A percentile compares a stretch with the other conserved stretches of the same genome.
These are phyloP conservation scores for Psophocarpus tetragonolobus DNA, from an alignment of 306 rosid genomes.

Conservation along the genomic window DNA sequence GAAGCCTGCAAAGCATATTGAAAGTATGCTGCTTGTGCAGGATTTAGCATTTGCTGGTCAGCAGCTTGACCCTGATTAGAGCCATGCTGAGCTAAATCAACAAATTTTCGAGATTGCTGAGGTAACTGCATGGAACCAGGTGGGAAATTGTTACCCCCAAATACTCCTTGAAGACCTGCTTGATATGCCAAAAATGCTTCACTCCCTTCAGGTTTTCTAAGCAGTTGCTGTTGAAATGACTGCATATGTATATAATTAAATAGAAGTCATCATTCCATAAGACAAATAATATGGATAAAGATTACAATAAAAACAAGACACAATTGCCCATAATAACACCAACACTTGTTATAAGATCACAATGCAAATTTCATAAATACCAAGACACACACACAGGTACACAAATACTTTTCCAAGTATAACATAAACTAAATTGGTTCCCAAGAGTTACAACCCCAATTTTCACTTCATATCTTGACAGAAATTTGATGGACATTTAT, in stretches of 20 bases:
- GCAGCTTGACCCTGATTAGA: slow-evolving; percentile 71
- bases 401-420: slow-evolving; percentile 21
- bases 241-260: slow-evolving; percentile 43
- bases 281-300: slow-evolving; percentile 17
- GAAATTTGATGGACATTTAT: neutral
- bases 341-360: neutral
- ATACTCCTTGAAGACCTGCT: slow-evolving; percentile 71
- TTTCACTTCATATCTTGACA: neutral
- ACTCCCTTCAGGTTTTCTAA: slow-evolving; percentile 85
- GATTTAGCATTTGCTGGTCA: slow-evolving; percentile 74
- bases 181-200: slow-evolving; percentile 80
- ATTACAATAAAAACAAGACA: slow-evolving; percentile 7
- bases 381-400: slow-evolving; percentile 16
- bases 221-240: slow-evolving; percentile 80
- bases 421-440: neutral
- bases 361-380: neutral
- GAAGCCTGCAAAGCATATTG: slow-evolving; percentile 81
- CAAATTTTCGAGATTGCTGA: slow-evolving; percentile 76
- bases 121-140: slow-evolving; percentile 65
- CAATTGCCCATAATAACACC: neutral
- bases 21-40: slow-evolving; percentile 77
- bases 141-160: slow-evolving; percentile 62
- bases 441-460: slow-evolving; percentile 7
- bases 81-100: slow-evolving; percentile 73
- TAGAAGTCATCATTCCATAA: slow-evolving; percentile 18